Base-by-base conservation (phyloP, 2,329 filamentous ascomycete species). In the Nigrograna mackinnonii region DNA sequence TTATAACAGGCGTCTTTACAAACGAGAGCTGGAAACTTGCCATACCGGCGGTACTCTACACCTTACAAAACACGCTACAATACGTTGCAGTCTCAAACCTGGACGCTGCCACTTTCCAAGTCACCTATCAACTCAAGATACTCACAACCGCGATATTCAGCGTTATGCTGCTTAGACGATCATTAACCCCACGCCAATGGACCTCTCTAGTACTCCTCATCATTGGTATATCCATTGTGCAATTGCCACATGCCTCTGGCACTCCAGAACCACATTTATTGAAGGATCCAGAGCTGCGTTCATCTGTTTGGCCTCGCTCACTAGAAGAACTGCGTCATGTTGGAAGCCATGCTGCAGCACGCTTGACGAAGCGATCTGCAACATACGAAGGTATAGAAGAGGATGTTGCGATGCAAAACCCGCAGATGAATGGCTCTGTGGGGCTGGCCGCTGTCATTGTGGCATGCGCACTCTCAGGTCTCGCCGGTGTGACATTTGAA, bases 11-110 rank as follows among this genome's bases (percentile, higher is more conserved):
- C 21, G 87, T 96, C 13, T 95, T 97, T 64, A 86, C 87, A 0
- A 86, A 87, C 7, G 94, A 97, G 64, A 91, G 91, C 54, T 97
- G 92, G 92, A 96, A 96, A 69, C 74, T 99, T 50, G 90, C 89
- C 6, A 84, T 97, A 31, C 94, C 92, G 0, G 94, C 92, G 4
- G 79, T 84, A 4, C 77, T 97, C 2, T 97, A 96, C 65, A 96
- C 92, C 0, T 67, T 96, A 20, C 90, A 96, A 60, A 97, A 96
- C 62, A 87, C 88, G n/a, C 73, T 97, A 40, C 90, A 96, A 67
- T 99, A 96, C 62, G 81, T 95, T 39, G 92, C 90, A 2, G 83
- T 96, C 9, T 90, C 89, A 47, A 96, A 97, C 55, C 70, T 97
- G 57, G 90, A 95, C 59, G 88, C 92, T 0, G 90, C 94, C 4